These are phyloP conservation scores for Ceratocystis ficicola DNA, from an alignment of 2,329 filamentous ascomycete species.

Conservation along the genomic window DNA sequence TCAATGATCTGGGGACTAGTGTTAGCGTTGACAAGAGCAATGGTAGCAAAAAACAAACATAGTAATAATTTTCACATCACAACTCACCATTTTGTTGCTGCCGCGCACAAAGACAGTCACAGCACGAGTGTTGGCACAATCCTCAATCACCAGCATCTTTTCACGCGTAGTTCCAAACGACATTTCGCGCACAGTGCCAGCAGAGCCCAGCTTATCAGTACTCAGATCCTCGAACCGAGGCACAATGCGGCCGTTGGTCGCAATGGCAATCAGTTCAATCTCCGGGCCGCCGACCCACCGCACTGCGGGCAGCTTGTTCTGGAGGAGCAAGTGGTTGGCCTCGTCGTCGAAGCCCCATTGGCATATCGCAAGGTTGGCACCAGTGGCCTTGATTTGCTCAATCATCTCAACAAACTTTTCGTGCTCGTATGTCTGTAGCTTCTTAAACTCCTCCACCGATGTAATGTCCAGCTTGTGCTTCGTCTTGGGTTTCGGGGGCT, in stretches of 20 bases:
- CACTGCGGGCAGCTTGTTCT: slow-evolving; percentile 90
- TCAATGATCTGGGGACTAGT: slow-evolving; percentile 69
- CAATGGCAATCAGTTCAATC: slow-evolving; percentile 96
- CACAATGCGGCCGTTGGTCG: slow-evolving; percentile 94
- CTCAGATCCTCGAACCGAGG: slow-evolving; percentile 92
- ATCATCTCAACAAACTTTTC: slow-evolving; percentile 99
- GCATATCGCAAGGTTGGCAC: slow-evolving; percentile 94
- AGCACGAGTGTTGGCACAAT: slow-evolving; percentile 93
- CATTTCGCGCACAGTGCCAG: slow-evolving; percentile 87
- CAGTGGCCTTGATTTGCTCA: slow-evolving; percentile 90
- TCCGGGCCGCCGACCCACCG: slow-evolving; percentile 97
- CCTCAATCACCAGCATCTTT: slow-evolving; percentile 99
- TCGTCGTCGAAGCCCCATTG: slow-evolving; percentile 99
- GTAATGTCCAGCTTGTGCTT: slow-evolving; percentile 99
- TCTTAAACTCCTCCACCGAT: slow-evolving; percentile 95
- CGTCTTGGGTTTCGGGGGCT: slow-evolving; percentile 98
- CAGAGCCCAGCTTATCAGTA: slow-evolving; percentile 77
- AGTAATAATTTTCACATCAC: background rate
- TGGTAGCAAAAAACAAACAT: background rate
- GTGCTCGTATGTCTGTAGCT: slow-evolving; percentile 87
- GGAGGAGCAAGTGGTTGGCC: slow-evolving; percentile 90
- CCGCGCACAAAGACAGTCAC: slow-evolving; percentile 94
- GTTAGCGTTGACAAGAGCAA: slow-evolving; percentile 7
- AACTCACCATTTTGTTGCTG: slow-evolving; percentile 94
- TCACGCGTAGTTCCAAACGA: slow-evolving; percentile 93